phyloP scores from a whole-genome alignment of 768 basidiomycete species.

The Collybiopsis confluens region DNA sequence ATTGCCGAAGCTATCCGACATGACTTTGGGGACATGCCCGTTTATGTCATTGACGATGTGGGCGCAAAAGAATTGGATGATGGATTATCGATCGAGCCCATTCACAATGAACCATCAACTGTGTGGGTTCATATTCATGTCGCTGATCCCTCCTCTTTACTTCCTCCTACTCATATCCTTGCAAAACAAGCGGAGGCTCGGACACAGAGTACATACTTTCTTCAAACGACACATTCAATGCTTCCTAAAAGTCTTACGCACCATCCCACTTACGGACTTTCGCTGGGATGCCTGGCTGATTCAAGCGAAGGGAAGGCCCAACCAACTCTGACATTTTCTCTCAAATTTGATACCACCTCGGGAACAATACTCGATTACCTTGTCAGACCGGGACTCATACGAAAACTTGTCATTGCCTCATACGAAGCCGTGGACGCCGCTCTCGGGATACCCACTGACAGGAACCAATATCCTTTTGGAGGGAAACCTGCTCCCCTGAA shows the following conservation, averaged over 20 bases:
- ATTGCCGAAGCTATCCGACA: constrained; percentile 68
- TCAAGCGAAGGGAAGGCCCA: constrained; percentile 32
- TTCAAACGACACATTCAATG: constrained; percentile 63
- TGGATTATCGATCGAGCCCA: constrained; percentile 79
- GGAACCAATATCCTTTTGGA: constrained; percentile 42
- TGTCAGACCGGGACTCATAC: constrained; percentile 69
- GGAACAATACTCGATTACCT: constrained; percentile 70
- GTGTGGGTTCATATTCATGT: constrained; percentile 89
- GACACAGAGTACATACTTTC: constrained; percentile 57
- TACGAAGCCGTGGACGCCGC: constrained; percentile 67
- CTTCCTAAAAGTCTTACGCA: constrained; percentile 59
- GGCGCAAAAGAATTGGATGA: constrained; percentile 89
- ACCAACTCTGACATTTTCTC: constrained; percentile 77
- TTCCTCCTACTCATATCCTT: constrained; percentile 67
- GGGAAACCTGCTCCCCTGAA: constrained; percentile 6
- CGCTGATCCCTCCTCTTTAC: constrained; percentile 82
- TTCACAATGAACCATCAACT: constrained; percentile 51
- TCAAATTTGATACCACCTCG: constrained; percentile 46
- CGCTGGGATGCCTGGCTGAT: constrained; percentile 21
- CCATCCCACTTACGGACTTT: constrained; percentile 35
- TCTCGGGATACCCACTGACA: constrained; percentile 25
- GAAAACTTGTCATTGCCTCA: constrained; percentile 56
- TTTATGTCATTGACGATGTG: constrained; percentile 84
- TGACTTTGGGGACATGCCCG: constrained; percentile 78
- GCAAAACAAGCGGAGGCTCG: constrained; percentile 52